Evolutionary conservation across 1,284 basidiomycete species (phyloP).

Genomic region (Cryptococcus neoformans): DNA sequence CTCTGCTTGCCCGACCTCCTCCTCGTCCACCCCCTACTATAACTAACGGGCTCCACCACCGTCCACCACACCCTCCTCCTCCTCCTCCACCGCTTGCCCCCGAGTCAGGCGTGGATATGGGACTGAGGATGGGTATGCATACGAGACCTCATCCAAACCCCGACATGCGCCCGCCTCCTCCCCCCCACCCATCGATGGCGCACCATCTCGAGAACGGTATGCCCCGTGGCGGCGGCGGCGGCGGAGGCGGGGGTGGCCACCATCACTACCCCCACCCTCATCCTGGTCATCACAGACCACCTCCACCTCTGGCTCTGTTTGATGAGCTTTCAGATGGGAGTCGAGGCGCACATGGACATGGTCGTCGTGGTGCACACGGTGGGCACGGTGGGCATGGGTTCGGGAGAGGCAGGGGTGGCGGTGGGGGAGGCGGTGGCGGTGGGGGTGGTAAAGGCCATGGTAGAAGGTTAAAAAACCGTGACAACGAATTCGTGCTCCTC

Average conservation of each 20-base stretch:
- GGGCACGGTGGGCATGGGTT: background rate
- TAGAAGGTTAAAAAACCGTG: constrained; percentile 5
- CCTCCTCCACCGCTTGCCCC: background rate
- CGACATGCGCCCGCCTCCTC: background rate
- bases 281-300: background rate
- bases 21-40: background rate
- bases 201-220: too few relatives aligned
- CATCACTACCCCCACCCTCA: background rate
- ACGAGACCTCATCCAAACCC: background rate
- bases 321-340: background rate
- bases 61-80: constrained; percentile 1
- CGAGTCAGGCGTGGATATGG: background rate
- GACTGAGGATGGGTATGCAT: background rate
- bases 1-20: constrained; percentile 4
- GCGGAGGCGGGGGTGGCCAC: background rate
- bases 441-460: constrained; percentile 11
- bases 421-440: constrained; percentile 1
- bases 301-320: background rate
- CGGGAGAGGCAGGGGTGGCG: background rate
- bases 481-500: constrained; percentile 34
- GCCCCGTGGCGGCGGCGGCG: too few relatives aligned
- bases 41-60: background rate
- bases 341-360: background rate
- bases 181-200: too few relatives aligned
- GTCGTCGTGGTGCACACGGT: background rate